Base-by-base conservation (phyloP, 495 filamentous ascomycete species). In the Aspergillus cavernicola region DNA sequence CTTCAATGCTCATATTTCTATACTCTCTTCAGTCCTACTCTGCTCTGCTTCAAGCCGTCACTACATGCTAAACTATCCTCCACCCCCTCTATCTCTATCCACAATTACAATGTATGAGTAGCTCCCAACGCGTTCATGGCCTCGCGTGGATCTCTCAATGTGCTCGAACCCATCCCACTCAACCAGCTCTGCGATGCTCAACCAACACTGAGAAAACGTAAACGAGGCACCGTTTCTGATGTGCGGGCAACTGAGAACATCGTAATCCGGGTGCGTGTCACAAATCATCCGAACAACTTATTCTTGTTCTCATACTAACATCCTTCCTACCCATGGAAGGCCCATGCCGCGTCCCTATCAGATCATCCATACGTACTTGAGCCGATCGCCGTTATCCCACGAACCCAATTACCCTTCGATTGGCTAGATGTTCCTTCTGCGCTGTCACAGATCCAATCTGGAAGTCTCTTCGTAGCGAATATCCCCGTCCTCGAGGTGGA, bases 401-500 rank as follows among this genome's bases (percentile, higher is more conserved):
- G 84, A 56, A 78, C 80, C 28, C 66, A 73, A 45, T 61, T 89
- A 4, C 79, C 81, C 6, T 63, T 89, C 22, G 80, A 80, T 2
- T 80, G 76, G 61, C 75, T 87, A 26, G 85, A 87, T 71, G 80
- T 61, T 68, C 28, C 77, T 8, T 76, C 80, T 7, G 68, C 79
- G 28, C 70, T 76, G 19, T 80, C 82, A 0, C 72, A 79, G 24
- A 71, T 81, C 5, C 66, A 76, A 11, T 74, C 79, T 4, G 75
- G 79, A 19, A 68, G 69, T 40, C 65, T 79, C 19, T 87, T 82
- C 65, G 77, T 79, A 28, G 78, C 83, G 4, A 77, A 79, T 53
- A 81, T 87, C 35, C 80, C 81, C 38, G 75, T 81, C 22, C 65
- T 89, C 19, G 84, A 87, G 50, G 70, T 78, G 39, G 80, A 84